These are phyloP conservation scores for Termitomyces sp. DNA, from an alignment of 768 basidiomycete genomes.

Conservation along the genomic window DNA sequence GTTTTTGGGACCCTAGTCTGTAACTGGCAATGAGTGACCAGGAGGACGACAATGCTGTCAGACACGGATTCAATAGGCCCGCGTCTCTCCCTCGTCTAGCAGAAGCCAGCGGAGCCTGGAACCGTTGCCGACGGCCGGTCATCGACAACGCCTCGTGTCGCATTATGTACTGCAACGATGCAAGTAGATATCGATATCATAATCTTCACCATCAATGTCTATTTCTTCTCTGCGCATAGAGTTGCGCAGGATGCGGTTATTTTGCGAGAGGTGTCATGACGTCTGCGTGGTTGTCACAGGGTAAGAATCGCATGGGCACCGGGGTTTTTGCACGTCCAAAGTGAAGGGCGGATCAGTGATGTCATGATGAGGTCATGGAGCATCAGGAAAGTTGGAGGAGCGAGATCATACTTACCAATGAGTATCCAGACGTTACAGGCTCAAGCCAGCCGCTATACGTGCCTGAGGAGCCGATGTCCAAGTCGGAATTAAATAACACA, in stretches of 20 bases:
- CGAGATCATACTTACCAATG: no score
- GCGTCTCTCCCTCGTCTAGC: no score
- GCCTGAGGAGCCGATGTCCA: neutral
- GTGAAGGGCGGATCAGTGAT: neutral
- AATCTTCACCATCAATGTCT: neutral
- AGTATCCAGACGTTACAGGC: no score
- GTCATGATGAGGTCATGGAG: neutral
- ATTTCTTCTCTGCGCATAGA: neutral
- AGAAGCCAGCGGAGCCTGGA: no score
- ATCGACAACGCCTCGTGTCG: neutral
- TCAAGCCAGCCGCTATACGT: no score
- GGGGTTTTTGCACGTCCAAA: neutral
- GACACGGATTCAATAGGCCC: neutral
- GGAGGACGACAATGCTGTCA: neutral
- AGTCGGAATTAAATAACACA: neutral
- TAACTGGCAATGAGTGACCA: neutral
- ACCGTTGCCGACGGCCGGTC: neutral
- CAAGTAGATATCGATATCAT: neutral
- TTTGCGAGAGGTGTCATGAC: neutral
- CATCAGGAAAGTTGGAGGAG: neutral
- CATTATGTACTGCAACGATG: neutral
- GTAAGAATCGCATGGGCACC: no score
- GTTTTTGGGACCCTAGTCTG: neutral
- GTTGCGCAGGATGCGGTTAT: neutral
- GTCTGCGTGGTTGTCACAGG: neutral